Conservation (phyloP, 805 yeast genomes). For the Wickerhamomyces mucosus region DNA sequence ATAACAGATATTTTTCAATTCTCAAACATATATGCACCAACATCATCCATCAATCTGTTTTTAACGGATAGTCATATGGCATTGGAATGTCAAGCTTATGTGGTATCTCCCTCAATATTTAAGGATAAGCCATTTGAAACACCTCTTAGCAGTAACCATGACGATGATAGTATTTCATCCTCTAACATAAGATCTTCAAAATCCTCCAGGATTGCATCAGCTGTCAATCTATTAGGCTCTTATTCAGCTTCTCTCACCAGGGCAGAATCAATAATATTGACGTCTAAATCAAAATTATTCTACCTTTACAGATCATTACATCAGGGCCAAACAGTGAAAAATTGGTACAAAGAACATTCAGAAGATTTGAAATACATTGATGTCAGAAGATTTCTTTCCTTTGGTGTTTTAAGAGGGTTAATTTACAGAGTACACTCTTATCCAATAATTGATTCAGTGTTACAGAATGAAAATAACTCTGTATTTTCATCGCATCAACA, state of each 20-base stretch:
- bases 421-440: constrained; percentile 74
- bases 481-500: too few species aligned
- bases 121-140: constrained; percentile 24
- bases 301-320: constrained; percentile 67
- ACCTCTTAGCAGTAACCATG: constrained; percentile 2
- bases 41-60: constrained; percentile 65
- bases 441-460: constrained; percentile 33
- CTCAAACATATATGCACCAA: constrained; percentile 79
- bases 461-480: constrained; percentile 10
- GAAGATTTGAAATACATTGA: constrained; percentile 58
- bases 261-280: constrained; percentile 26
- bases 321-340: constrained; percentile 67
- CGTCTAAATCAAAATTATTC: constrained; percentile 59
- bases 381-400: constrained; percentile 72
- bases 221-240: constrained; percentile 10
- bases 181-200: constrained; percentile 2
- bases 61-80: constrained; percentile 57
- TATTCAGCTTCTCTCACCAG: not conserved
- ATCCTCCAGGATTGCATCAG: constrained; percentile 5
- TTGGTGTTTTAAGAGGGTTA: constrained; percentile 76
- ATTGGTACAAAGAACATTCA: constrained; percentile 71
- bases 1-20: constrained; percentile 86
- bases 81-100: constrained; percentile 79
- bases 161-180: not conserved
- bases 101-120: constrained; percentile 36